These are phyloP conservation scores for Isabelozyma heimii DNA, from an alignment of 805 yeast species.

Conservation along the genomic window DNA sequence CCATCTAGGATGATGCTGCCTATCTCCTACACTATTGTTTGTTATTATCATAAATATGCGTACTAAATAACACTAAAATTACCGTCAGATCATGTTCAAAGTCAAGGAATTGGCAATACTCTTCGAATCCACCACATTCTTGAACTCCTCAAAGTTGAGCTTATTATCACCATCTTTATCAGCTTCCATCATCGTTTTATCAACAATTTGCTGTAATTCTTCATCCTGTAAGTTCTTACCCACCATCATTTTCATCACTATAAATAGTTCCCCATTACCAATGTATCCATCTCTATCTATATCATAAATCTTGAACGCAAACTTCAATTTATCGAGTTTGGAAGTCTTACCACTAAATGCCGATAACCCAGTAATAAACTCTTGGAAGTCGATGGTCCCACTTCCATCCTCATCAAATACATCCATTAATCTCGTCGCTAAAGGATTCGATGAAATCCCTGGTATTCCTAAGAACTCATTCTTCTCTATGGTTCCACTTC, in stretches of 20 bases:
- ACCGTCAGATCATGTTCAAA: constrained; percentile 39
- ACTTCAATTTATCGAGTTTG: constrained; percentile 75
- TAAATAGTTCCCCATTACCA: constrained; percentile 90
- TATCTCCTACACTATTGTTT: no score
- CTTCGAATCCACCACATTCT: constrained; percentile 57
- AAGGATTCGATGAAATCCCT: constrained; percentile 85
- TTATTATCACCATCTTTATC: constrained; percentile 86
- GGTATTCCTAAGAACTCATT: constrained; percentile 91
- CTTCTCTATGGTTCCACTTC: constrained; percentile 87
- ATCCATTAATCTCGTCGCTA: constrained; percentile 86
- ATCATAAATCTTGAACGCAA: constrained; percentile 92
- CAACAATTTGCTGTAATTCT: constrained; percentile 95
- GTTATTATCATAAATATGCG: not conserved
- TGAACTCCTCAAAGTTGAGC: constrained; percentile 83
- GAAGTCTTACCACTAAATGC: constrained; percentile 85
- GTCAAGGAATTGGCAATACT: constrained; percentile 62
- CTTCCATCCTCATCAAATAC: constrained; percentile 91
- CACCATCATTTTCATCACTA: constrained; percentile 95
- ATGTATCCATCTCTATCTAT: constrained; percentile 93
- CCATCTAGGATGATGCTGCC: no score
- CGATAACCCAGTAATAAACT: constrained; percentile 81
- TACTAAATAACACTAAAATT: not conserved
- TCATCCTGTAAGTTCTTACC: constrained; percentile 83
- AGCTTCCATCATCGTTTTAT: constrained; percentile 91
- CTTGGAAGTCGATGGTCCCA: constrained; percentile 94